phyloP scores from a whole-genome alignment of 2,329 filamentous ascomycete genomes.

The Fusarium proliferatum region DNA sequence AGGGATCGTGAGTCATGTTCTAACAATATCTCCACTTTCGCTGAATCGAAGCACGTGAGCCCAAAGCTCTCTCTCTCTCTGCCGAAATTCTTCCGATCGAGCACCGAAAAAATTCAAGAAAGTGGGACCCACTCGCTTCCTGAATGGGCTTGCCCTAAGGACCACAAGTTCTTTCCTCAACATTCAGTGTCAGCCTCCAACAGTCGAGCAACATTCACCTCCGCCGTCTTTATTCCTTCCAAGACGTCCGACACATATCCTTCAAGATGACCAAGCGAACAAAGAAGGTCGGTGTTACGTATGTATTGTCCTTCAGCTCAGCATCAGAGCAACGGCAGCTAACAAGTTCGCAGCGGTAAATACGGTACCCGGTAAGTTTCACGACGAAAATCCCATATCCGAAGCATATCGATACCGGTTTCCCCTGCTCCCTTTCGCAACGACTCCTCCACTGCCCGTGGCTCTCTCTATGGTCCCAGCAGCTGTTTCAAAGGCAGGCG shows the following conservation, averaged over 20 bases:
- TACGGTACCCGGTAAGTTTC: constrained; percentile 90
- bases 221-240: constrained; percentile 48
- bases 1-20: constrained; percentile 20
- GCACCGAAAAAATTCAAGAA: constrained; percentile 15
- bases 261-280: constrained; percentile 94
- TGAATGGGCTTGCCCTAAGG: constrained; percentile 57
- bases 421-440: constrained; percentile 17
- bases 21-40: neutral
- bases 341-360: constrained; percentile 69
- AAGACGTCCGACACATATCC: constrained; percentile 53
- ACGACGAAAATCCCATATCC: constrained; percentile 33
- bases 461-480: neutral
- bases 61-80: constrained; percentile 51
- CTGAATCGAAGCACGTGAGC: neutral
- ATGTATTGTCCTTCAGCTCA: constrained; percentile 45
- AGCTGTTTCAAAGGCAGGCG: constrained; percentile 8
- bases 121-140: constrained; percentile 44
- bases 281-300: constrained; percentile 96
- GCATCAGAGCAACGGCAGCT: constrained; percentile 39
- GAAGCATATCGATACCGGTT: constrained; percentile 35
- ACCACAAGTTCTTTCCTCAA: constrained; percentile 51
- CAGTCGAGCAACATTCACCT: constrained; percentile 49
- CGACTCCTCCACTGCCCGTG: constrained; percentile 12
- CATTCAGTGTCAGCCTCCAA: constrained; percentile 47
- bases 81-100: constrained; percentile 71